Percentiles rank a stretch among this genome's conserved stretches.
Evolutionary conservation across 176 grass and related monocot species (phyloP).

Genomic region (Oryza australiensis): DNA sequence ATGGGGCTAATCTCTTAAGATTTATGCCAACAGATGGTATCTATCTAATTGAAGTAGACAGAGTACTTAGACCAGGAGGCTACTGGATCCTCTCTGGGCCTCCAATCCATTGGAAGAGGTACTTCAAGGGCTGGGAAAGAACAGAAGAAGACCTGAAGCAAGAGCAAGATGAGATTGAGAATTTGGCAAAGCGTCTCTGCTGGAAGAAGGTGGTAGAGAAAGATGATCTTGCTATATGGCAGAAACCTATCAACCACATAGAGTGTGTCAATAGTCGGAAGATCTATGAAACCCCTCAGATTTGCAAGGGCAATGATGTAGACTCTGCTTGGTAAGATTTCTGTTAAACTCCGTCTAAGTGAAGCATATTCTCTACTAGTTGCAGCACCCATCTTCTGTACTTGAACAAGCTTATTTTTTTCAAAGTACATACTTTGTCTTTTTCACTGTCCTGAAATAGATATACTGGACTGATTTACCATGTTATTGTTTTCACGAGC

Average conservation of each 20-base stretch:
- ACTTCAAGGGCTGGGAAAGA: slow-evolving; percentile 84
- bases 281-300: slow-evolving; percentile 42
- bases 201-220: slow-evolving; percentile 92
- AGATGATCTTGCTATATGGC: slow-evolving; percentile 90
- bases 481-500: not conserved
- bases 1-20: not conserved
- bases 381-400: slow-evolving; percentile 14
- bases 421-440: not conserved
- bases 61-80: slow-evolving; percentile 81
- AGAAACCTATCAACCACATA: slow-evolving; percentile 76
- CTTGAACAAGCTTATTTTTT: not conserved
- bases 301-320: slow-evolving; percentile 57
- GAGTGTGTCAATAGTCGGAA: slow-evolving; percentile 57
- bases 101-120: slow-evolving; percentile 76
- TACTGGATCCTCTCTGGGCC: slow-evolving; percentile 93
- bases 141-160: slow-evolving; percentile 82
- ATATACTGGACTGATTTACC: not conserved
- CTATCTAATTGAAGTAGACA: slow-evolving; percentile 83
- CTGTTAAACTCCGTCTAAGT: not conserved
- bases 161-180: slow-evolving; percentile 88
- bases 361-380: slow-evolving; percentile 15
- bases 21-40: slow-evolving; percentile 47
- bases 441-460: not conserved
- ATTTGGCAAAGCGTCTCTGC: slow-evolving; percentile 64
- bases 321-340: slow-evolving; percentile 74